phyloP scores from a whole-genome alignment of 441 rosid species.

The Arabidopsis lyrata region DNA sequence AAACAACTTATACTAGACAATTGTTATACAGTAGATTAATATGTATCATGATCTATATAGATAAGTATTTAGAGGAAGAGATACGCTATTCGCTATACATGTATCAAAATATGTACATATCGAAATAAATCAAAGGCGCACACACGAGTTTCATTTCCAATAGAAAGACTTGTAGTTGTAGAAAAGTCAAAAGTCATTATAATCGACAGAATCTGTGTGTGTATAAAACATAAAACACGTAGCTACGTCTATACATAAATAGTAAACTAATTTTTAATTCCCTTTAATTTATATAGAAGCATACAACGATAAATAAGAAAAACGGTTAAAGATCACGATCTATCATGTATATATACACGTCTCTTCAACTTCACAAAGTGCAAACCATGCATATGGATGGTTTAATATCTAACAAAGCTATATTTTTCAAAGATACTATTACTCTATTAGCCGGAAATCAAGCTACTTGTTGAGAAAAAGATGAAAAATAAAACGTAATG shows the following conservation, averaged over 20 bases:
- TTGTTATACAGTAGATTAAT: background rate
- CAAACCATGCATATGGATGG: slow-evolving; percentile 30
- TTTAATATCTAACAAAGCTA: slow-evolving; percentile 21
- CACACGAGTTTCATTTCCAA: slow-evolving; percentile 2
- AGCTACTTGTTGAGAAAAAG: slow-evolving; percentile 18
- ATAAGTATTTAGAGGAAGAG: background rate
- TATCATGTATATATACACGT: slow-evolving; percentile 36
- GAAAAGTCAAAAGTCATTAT: slow-evolving; percentile 22
- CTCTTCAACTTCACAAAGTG: slow-evolving; percentile 7
- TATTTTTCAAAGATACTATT: slow-evolving; percentile 27
- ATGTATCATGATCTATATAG: background rate
- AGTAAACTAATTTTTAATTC: background rate
- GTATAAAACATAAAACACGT: slow-evolving; percentile 31
- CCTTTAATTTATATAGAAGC: background rate
- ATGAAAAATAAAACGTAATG: background rate
- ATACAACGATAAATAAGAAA: slow-evolving; percentile 23
- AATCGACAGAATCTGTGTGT: slow-evolving; percentile 3
- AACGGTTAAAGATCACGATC: slow-evolving; percentile 40
- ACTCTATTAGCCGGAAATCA: slow-evolving; percentile 24
- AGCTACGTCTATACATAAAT: background rate
- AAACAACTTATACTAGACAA: background rate
- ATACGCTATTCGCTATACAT: background rate
- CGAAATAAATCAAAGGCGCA: slow-evolving; percentile 1
- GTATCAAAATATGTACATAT: too few relatives aligned
- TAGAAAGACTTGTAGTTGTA: background rate